phyloP scores from a whole-genome alignment of 2,329 filamentous ascomycete species.

The Ascocoryne sarcoides region DNA sequence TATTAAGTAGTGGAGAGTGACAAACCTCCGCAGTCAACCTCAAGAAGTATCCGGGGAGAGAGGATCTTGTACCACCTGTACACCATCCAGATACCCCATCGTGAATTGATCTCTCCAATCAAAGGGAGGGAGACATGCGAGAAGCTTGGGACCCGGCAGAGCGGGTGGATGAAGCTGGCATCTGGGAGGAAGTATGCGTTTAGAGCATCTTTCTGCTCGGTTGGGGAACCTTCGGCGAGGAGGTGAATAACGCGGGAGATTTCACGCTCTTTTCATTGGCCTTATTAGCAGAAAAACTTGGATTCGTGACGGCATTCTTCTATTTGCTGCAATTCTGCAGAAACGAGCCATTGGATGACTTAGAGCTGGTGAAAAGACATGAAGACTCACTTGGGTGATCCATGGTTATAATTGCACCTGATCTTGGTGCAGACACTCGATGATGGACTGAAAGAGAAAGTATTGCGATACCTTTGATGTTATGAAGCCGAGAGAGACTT shows the following conservation, averaged over 20 bases:
- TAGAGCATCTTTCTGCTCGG: constrained; percentile 56
- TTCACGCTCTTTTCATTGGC: constrained; percentile 38
- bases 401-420: not conserved
- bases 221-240: constrained; percentile 58
- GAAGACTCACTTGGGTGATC: not conserved
- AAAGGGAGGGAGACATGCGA: constrained; percentile 34
- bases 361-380: not conserved
- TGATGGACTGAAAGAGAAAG: not conserved
- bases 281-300: not conserved
- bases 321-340: not conserved
- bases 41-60: constrained; percentile 61
- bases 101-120: constrained; percentile 44
- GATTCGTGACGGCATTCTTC: not conserved
- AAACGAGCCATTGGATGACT: not conserved
- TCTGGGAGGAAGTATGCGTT: constrained; percentile 64
- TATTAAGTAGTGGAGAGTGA: constrained; percentile 5
- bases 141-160: constrained; percentile 59
- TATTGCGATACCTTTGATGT: not conserved
- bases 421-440: not conserved
- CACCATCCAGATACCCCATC: constrained; percentile 58
- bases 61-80: constrained; percentile 82
- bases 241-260: constrained; percentile 57
- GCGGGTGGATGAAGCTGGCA: constrained; percentile 69
- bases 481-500: too few relatives aligned
- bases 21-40: constrained; percentile 50